Base-by-base conservation (phyloP, 1,284 basidiomycete species). In the Ganoderma sp. region DNA sequence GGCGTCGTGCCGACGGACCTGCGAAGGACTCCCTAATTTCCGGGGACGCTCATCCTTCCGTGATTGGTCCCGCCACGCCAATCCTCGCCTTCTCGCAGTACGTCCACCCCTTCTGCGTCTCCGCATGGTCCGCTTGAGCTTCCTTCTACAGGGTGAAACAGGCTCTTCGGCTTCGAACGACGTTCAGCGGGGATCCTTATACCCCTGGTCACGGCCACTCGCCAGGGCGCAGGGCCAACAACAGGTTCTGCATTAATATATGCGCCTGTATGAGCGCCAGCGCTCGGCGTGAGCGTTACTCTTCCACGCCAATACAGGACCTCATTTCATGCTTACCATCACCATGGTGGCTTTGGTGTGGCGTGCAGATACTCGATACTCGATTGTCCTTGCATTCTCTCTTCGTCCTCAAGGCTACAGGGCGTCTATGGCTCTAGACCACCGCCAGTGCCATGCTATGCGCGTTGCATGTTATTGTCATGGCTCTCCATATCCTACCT, bases 351-450 rank as follows among this genome's bases (percentile, higher is more conserved):
- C n/a, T 22, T 41, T 22, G 37, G 34, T 22, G 56, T 42, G 19
- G 39, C 22, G 39, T 60, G 22, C 41, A 43, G 58, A 25, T 41
- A 14, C 22, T 34, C 66, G 56, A 67, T 48, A 56, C 42, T 67
- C 66, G 61, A 50, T 59, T 58, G 61, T 50, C 61, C 61, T 67
- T 50, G 66, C 61, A 63, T 63, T 67, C 54, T 63, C 56, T 54
- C 61, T 63, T 54, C 66, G 58, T 61, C 59, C 61, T 67, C 61
- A 52, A 67, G 66, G 61, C 54, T 32, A 15, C 39, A n/a, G n/a
- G 34, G 61, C 61, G 60, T 56, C 42, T 61, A 45, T 37, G 22
- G 41, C 43, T 63, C 61, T 63, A 54, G 66, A 63, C 63, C 43
- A 56, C 54, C 61, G 32, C 25, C 52, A 52, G 19, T 62, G 48